These are phyloP conservation scores for Chloris gayana DNA, from an alignment of 176 grass and related monocot genomes.

Conservation along the genomic window DNA sequence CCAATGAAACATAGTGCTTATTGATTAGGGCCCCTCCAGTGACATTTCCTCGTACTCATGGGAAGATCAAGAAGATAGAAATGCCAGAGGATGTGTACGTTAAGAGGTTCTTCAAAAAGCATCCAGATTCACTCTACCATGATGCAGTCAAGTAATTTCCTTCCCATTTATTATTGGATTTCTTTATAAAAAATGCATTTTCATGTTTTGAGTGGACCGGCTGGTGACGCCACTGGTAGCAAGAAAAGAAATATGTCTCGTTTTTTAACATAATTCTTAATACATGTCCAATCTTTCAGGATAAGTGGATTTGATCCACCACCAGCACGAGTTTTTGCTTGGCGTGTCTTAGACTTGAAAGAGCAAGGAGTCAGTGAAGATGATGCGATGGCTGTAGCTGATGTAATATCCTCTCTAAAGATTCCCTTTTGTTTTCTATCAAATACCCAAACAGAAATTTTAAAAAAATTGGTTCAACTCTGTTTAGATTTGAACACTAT, in stretches of 20 bases:
- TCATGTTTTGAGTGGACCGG: not conserved
- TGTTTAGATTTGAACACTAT: not conserved
- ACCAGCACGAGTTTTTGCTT: slow-evolving; percentile 87
- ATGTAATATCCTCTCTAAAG: slow-evolving; percentile 51
- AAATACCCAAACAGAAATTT: not conserved
- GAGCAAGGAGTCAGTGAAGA: slow-evolving; percentile 68
- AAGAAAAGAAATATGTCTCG: slow-evolving; percentile 1
- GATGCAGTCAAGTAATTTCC: slow-evolving; percentile 67
- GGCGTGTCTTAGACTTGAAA: slow-evolving; percentile 81
- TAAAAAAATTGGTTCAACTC: not conserved
- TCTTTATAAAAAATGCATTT: not conserved
- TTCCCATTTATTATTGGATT: not conserved
- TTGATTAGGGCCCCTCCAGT: slow-evolving; percentile 65
- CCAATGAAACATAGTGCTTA: not conserved
- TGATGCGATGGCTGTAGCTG: slow-evolving; percentile 81
- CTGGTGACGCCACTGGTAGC: not conserved
- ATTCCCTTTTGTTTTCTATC: slow-evolving; percentile 15
- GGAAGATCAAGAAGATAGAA: slow-evolving; percentile 61
- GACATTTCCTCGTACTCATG: slow-evolving; percentile 66
- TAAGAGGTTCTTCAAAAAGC: slow-evolving; percentile 60
- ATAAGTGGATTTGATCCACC: slow-evolving; percentile 82
- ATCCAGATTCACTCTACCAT: slow-evolving; percentile 77
- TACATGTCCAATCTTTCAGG: slow-evolving; percentile 38
- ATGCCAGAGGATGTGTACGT: slow-evolving; percentile 76
- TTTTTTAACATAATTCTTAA: too few species aligned